Conservation (phyloP, 345 rosid species). For the Nephelium lappaceum region DNA sequence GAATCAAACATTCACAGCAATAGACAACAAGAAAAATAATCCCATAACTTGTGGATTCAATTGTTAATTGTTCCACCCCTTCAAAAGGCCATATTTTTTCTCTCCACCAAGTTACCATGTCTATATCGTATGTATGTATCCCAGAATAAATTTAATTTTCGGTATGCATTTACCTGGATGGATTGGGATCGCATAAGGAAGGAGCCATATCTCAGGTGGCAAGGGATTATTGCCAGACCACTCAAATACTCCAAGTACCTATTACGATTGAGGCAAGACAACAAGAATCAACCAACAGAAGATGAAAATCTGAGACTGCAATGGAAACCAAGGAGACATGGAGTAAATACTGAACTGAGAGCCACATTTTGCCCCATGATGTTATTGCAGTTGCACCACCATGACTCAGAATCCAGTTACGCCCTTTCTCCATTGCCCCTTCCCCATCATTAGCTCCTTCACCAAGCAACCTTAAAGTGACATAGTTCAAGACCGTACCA, state of each 20-base stretch:
- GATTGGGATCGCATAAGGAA: conserved; percentile 77
- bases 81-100: background rate
- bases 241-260: conserved; percentile 95
- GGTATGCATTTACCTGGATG: conserved; percentile 75
- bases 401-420: conserved; percentile 82
- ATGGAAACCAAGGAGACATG: conserved; percentile 18
- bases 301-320: background rate
- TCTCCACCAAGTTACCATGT: background rate
- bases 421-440: conserved; percentile 80
- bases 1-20: background rate
- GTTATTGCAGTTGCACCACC: conserved; percentile 93
- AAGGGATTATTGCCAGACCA: conserved; percentile 98
- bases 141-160: background rate
- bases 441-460: conserved; percentile 89
- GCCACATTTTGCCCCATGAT: conserved; percentile 99
- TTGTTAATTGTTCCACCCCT: background rate
- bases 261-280: conserved; percentile 31
- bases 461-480: conserved; percentile 89
- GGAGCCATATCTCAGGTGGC: conserved; percentile 99
- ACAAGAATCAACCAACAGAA: conserved; percentile 24
- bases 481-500: conserved; percentile 86
- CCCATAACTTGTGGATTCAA: background rate
- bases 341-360: conserved; percentile 68
- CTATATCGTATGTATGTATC: background rate
- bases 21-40: conserved; percentile 1